These are phyloP conservation scores for Collybiopsis luxurians DNA, from an alignment of 768 basidiomycete species.

Conservation along the genomic window DNA sequence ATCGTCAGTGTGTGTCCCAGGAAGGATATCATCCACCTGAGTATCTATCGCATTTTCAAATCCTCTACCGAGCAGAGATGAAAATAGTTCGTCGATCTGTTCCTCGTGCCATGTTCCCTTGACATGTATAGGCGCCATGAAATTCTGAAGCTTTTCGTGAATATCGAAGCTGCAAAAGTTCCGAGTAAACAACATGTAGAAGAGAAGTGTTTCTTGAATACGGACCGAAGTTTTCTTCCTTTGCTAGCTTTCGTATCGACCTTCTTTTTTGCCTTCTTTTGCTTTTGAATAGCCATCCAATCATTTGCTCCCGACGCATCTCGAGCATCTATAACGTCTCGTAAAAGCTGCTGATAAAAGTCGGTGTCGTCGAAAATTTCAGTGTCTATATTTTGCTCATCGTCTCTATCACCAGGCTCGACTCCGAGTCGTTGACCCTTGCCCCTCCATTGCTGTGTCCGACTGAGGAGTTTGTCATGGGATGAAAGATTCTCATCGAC, in stretches of 20 bases:
- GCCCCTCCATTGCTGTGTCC: slow-evolving; percentile 58
- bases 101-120: slow-evolving; percentile 88
- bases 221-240: slow-evolving; percentile 85
- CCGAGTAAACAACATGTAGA: background rate
- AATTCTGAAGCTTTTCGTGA: slow-evolving; percentile 95
- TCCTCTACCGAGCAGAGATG: slow-evolving; percentile 79
- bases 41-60: slow-evolving; percentile 38
- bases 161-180: slow-evolving; percentile 69
- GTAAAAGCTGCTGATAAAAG: slow-evolving; percentile 88
- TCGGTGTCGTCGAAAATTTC: slow-evolving; percentile 86
- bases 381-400: slow-evolving; percentile 27
- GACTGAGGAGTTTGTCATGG: slow-evolving; percentile 52
- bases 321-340: slow-evolving; percentile 84
- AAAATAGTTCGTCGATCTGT: slow-evolving; percentile 93
- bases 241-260: slow-evolving; percentile 98
- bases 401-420: slow-evolving; percentile 27
- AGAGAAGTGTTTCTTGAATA: slow-evolving; percentile 6
- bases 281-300: slow-evolving; percentile 65
- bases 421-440: slow-evolving; percentile 45
- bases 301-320: slow-evolving; percentile 45
- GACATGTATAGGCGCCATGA: slow-evolving; percentile 85
- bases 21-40: slow-evolving; percentile 24
- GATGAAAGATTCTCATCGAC: slow-evolving; percentile 73
- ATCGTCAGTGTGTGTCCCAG: slow-evolving; percentile 12
- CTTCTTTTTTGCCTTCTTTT: slow-evolving; percentile 75